phyloP scores from a whole-genome alignment of 345 rosid genomes.

The Cochlearia excelsa region DNA sequence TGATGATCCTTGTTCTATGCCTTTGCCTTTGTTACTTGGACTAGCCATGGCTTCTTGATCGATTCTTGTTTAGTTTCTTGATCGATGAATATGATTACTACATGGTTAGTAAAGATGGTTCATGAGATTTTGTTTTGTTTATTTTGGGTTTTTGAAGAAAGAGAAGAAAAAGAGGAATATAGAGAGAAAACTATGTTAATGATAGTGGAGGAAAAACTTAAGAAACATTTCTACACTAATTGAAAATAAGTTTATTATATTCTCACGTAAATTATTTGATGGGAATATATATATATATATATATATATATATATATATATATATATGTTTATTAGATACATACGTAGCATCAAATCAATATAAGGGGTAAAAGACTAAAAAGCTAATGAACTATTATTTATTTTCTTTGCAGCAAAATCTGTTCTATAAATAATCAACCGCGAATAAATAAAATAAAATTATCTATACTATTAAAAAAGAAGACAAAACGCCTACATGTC shows the following conservation, averaged over 20 bases:
- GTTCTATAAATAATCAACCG: constrained; percentile 16
- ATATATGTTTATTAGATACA: background rate
- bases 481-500: too few relatives aligned
- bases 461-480: too few relatives aligned
- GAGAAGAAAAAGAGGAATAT: constrained; percentile 17
- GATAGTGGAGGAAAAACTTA: constrained; percentile 37
- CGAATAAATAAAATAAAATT: background rate
- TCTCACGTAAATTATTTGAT: constrained; percentile 34
- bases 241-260: constrained; percentile 31
- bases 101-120: constrained; percentile 1
- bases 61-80: constrained; percentile 4
- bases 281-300: constrained; percentile 22
- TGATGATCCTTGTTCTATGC: constrained; percentile 55
- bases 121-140: background rate
- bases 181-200: constrained; percentile 33
- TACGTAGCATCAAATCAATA: constrained; percentile 32
- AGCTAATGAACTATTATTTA: constrained; percentile 3
- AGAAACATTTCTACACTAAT: constrained; percentile 17
- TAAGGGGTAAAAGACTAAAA: constrained; percentile 5
- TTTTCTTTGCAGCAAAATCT: constrained; percentile 7
- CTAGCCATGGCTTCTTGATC: constrained; percentile 35
- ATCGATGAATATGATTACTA: constrained; percentile 23
- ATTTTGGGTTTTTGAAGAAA: constrained; percentile 6
- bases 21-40: constrained; percentile 58
- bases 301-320: background rate